Evolutionary conservation across 2,329 filamentous ascomycete species (phyloP), one percentile per base, ranked within the genome.

Genomic region (Phoma sp.): DNA sequence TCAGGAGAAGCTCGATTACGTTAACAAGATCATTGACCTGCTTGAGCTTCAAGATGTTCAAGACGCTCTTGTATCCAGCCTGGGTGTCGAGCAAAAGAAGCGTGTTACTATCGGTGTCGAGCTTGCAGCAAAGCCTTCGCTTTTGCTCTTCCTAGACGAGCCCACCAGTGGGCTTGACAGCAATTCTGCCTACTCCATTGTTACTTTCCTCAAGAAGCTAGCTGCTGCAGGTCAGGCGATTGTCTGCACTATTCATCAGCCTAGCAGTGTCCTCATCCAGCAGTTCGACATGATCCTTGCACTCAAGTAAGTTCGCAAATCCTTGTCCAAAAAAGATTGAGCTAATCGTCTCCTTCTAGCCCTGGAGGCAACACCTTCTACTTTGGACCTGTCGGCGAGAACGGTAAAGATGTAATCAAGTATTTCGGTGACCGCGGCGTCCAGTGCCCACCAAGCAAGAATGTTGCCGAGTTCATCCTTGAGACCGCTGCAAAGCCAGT

Each of bases 241-340:
- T 58, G 79, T 91, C 47, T 90, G 88, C 73, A 91, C 88, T 0
- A 90, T 91, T 49, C 88, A 91, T 67, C 88, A 91, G 67, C 88
- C 88, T 4, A 88, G 85, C 2, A 87, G 85, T 1, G 82, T 88
- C 55, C 78, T 91, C 2, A 86, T 90, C 52, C 83, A 90, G 66
- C 82, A 90, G 67, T 91, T 91, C 73, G 88, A 91, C 70, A 88
- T 88, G 82, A 85, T 91, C 17, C 80, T 91, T 1, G 85, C 86
- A 2, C 79, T 91, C 29, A 88, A 88, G 40, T 43, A 43, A 43
- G 40, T 38, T 36, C 10, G n/a, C 19, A 22, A 22, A 38, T 21
- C 13, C 19, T 6, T 4, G 6, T 22, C 7, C 27, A 4, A 43
- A 9, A 22, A 3, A 5, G 27, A 2, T 4, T 25, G 12, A 6